Evolutionary conservation across 306 rosid genomes (phyloP).

Genomic region (Prunus padus): DNA sequence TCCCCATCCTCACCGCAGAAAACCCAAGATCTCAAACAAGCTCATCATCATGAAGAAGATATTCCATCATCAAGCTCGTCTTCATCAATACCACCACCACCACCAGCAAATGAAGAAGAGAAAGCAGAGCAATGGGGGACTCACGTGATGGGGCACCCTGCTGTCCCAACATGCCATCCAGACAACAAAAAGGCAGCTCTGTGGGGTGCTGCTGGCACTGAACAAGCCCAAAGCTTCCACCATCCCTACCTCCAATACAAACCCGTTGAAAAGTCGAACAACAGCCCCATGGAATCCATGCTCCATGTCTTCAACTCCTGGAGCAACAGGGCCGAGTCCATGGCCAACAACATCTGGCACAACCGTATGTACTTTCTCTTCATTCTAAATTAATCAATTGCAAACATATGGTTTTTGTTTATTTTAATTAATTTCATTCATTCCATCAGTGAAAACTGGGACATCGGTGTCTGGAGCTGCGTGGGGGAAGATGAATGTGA

Average conservation of each 20-base stretch:
- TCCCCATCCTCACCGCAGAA: not conserved
- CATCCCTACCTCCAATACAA: conserved; percentile 44
- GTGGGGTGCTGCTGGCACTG: conserved; percentile 36
- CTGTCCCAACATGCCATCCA: conserved; percentile 44
- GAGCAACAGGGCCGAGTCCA: conserved; percentile 51
- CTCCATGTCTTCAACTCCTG: conserved; percentile 47
- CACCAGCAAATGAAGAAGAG: not conserved
- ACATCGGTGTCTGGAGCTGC: conserved; percentile 47
- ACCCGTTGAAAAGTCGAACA: conserved; percentile 34
- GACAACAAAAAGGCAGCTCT: conserved; percentile 53
- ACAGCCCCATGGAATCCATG: conserved; percentile 32
- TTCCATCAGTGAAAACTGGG: conserved; percentile 42
- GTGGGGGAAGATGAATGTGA: conserved; percentile 51
- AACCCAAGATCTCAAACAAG: not conserved
- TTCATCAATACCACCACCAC: conserved; percentile 4
- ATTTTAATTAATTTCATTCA: not conserved
- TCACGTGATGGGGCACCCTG: conserved; percentile 53
- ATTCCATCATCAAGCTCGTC: conserved; percentile 9
- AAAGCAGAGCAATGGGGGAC: conserved; percentile 52
- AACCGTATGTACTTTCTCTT: conserved; percentile 32
- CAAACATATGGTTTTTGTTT: not conserved
- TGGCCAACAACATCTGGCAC: conserved; percentile 60
- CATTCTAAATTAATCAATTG: not conserved
- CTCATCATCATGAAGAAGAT: not conserved
- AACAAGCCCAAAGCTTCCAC: conserved; percentile 33